Evolutionary conservation across 176 grass and related monocot species (phyloP), one percentile per base, ranked within the genome.

Genomic region (Carex scoparia): DNA sequence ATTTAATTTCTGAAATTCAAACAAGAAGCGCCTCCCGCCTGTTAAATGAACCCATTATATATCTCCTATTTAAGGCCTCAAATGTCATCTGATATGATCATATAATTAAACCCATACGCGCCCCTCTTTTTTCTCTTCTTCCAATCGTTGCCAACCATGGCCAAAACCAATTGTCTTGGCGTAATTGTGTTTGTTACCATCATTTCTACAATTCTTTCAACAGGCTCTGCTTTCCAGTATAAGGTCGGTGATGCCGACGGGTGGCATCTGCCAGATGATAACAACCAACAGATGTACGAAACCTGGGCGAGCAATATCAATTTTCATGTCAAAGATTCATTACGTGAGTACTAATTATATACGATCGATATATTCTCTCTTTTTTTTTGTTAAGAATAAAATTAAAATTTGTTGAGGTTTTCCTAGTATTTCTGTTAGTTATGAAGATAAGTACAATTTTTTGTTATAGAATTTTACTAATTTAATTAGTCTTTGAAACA

Each of bases 161-260:
- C 59, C 79, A 81, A 81, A 49, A 14, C 0, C 5, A 1, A 14
- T 80, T 15, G 18, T 38, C 55, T 32, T 62, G 79, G 2, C 64
- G 16, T 49, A n/a, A 11, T 79, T 64, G 56, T 81, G 16, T 14
- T 38, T 27, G 77, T 70, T 16, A n/a, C 1, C 81, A 58, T 79
- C 53, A 10, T 89, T 61, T 40, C 61, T 35, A 80, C 44, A 54
- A 1, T 12, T 10, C 49, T 56, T 40, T 32, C 30, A 61, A 12
- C 77, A 4, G 35, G n/a, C 5, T 57, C n/a, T 73, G 19, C 65
- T 11, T 62, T 32, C 11, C 30, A 53, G 35, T 94, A 90, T 86
- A 93, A 70, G 61, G 95, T 94, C 4, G 95, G 95, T 12, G 92
- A 92, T 15, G 11, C 84, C 14, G 91, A 84, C 2, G 92, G 95